Conservation (phyloP, 495 filamentous ascomycete species). For the Viridothelium virens region DNA sequence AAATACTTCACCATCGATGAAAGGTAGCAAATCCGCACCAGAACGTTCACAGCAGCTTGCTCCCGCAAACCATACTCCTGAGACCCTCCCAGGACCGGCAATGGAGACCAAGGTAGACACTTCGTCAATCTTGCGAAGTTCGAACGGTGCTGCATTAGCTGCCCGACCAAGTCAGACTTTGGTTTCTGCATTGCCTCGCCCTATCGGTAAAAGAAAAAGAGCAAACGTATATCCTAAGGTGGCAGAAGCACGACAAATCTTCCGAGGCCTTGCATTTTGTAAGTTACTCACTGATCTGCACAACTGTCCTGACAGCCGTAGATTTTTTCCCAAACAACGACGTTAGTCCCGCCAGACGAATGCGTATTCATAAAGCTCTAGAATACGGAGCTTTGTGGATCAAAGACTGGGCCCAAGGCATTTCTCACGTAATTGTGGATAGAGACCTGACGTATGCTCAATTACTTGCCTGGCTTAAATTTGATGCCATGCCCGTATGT, state of each 20-base stretch:
- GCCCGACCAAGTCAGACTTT: not conserved
- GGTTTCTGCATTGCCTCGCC: not conserved
- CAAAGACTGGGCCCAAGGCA: conserved; percentile 42
- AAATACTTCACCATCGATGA: not conserved
- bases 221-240: conserved; percentile 35
- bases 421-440: conserved; percentile 74
- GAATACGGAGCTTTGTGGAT: conserved; percentile 68
- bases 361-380: conserved; percentile 64
- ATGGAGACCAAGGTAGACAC: not conserved
- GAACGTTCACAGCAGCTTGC: not conserved
- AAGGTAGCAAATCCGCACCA: not conserved
- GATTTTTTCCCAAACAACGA: conserved; percentile 79
- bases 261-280: conserved; percentile 59
- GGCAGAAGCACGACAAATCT: conserved; percentile 56
- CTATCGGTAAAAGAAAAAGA: conserved; percentile 44
- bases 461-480: conserved; percentile 53
- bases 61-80: too few relatives aligned
- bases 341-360: conserved; percentile 52
- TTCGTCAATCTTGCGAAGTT: not conserved
- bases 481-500: conserved; percentile 43
- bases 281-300: conserved; percentile 18
- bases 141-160: not conserved
- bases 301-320: conserved; percentile 22
- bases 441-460: conserved; percentile 56
- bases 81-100: not conserved